phyloP scores from a whole-genome alignment of 2,329 filamentous ascomycete genomes.

The Tothia fuscella region DNA sequence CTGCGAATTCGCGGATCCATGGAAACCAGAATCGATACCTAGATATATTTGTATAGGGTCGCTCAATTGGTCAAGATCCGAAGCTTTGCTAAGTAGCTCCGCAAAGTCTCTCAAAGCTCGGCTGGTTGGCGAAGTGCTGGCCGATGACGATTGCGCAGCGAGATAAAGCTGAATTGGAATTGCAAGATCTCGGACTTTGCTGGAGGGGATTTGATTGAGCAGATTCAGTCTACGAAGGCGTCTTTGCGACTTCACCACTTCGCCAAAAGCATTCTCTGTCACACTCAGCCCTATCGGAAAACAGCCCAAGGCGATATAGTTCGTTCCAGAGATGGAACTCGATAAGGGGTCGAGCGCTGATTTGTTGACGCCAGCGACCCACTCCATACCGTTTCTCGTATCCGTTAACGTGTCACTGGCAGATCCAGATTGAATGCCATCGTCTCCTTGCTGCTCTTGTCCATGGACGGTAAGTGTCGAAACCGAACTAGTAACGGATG shows the following conservation, averaged over 20 bases:
- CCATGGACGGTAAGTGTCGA: conserved; percentile 5
- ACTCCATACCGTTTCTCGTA: conserved; percentile 17
- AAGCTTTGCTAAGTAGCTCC: conserved; percentile 17
- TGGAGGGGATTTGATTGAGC: conserved; percentile 18
- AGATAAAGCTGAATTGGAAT: conserved; percentile 8
- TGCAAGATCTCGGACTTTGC: conserved; percentile 17
- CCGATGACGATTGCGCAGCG: conserved; percentile 10
- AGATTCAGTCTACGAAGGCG: conserved; percentile 21
- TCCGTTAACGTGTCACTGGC: conserved; percentile 5
- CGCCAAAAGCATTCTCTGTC: conserved; percentile 21
- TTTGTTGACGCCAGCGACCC: conserved; percentile 19
- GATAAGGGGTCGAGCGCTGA: conserved; percentile 21
- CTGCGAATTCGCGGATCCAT: conserved; percentile 21
- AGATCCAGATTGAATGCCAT: conserved; percentile 14
- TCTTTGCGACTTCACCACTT: conserved; percentile 22
- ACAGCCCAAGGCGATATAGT: conserved; percentile 21
- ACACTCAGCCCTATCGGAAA: conserved; percentile 25
- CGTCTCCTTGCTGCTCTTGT: conserved; percentile 16
- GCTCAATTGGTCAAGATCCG: conserved; percentile 18
- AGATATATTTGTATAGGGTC: conserved; percentile 19
- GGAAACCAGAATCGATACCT: conserved; percentile 28
- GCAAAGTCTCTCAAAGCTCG: conserved; percentile 19
- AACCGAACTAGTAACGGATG: conserved; percentile 1
- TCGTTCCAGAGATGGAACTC: conserved; percentile 19
- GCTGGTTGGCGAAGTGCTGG: conserved; percentile 11